Evolutionary conservation across 2,329 filamentous ascomycete species (phyloP).

Genomic region (Zymoseptoria passerinii): DNA sequence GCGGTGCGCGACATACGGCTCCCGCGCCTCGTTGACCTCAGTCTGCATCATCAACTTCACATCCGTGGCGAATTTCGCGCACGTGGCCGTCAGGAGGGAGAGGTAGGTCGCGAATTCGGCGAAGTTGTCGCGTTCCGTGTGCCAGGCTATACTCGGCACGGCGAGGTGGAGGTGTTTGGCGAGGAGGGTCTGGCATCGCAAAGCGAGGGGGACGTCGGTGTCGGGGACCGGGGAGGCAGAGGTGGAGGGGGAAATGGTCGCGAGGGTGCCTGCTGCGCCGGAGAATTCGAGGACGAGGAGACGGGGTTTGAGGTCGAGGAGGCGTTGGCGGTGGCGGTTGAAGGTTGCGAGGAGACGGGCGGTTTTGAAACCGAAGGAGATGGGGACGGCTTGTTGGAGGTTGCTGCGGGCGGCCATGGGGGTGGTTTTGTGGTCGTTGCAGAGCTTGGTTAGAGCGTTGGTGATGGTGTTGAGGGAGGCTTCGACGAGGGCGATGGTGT

Average conservation of each 20-base stretch:
- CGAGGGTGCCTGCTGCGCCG: slow-evolving; percentile 25
- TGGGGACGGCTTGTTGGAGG: slow-evolving; percentile 26
- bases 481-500: slow-evolving; percentile 20
- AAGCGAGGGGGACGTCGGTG: slow-evolving; percentile 9
- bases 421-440: slow-evolving; percentile 18
- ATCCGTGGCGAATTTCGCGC: slow-evolving; percentile 26
- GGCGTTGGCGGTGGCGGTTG: slow-evolving; percentile 19
- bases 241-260: slow-evolving; percentile 18
- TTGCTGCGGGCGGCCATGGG: slow-evolving; percentile 26
- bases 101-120: slow-evolving; percentile 21
- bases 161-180: slow-evolving; percentile 18
- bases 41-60: slow-evolving; percentile 26
- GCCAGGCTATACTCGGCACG: slow-evolving; percentile 24
- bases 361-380: slow-evolving; percentile 27
- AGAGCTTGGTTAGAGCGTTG: slow-evolving; percentile 10
- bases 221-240: slow-evolving; percentile 5
- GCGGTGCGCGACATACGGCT: slow-evolving; percentile 43
- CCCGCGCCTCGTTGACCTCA: slow-evolving; percentile 23
- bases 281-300: slow-evolving; percentile 22
- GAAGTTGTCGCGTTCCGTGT: slow-evolving; percentile 26
- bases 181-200: slow-evolving; percentile 20
- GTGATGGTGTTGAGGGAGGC: slow-evolving; percentile 14
- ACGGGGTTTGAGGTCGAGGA: slow-evolving; percentile 17
- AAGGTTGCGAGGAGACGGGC: slow-evolving; percentile 24
- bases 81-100: slow-evolving; percentile 22